Base-by-base conservation (phyloP, 2,329 filamentous ascomycete genomes). In the Lecanicillium sp. region DNA sequence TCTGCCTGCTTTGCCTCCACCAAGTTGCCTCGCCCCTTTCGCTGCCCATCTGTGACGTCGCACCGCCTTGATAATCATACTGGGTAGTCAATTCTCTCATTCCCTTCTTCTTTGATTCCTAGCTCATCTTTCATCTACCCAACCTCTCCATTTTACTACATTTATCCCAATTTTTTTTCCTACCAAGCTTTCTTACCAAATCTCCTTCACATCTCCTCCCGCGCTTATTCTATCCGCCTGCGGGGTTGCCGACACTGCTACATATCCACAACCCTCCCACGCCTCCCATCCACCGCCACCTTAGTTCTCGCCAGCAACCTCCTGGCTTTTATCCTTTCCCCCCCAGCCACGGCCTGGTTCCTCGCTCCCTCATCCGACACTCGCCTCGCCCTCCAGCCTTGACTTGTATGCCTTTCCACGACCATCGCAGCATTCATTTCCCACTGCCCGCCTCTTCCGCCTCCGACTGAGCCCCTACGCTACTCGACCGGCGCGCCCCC, bases 171-270 rank as follows among this genome's bases (percentile, higher is more conserved):
- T 20, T 24, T 23, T 36, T 24, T 33, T 11, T 12, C 26, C 33
- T 15, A 11, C 11, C 8, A 32, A 27, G 20, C 6, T 14, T 20
- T 24, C n/a, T 11, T 37, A 32, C 8, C 14, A 23, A 8, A 17
- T 21, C 21, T 36, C 12, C n/a, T 24, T 9, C 11, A 6, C 21
- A 19, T 40, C 35, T n/a, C 44, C 11, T 23, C 26, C 30, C 30
- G 45, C 37, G 37, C 44, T 39, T 48, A 35, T 48, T 47, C 45
- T 48, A 49, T 39, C 45, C 39, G 46, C 39, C 47, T 49, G 47
- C 47, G 47, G 47, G 47, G 47, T 49, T 44, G 33, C 40, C 47
- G 20, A 44, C 12, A 19, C 35, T 20, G 19, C 40, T 27, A 39
- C n/a, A 32, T 40, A 47, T 47, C 14, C 30, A 19, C 27, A 26